Base-by-base conservation (phyloP, 768 basidiomycete species). In the Suillus cothurnatus region DNA sequence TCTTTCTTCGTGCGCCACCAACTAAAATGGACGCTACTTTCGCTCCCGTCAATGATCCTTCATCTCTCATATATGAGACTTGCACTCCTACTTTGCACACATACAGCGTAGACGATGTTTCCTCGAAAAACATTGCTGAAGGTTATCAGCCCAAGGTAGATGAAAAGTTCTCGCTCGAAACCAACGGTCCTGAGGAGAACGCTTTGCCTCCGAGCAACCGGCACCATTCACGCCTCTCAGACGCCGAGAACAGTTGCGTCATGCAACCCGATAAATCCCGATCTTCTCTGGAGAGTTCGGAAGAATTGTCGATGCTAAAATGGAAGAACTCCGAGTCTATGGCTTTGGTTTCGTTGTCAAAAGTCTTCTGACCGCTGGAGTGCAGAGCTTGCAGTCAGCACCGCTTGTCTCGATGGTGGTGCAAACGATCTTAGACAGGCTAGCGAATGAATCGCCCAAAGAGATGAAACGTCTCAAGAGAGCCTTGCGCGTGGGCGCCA, bases 1-100 rank as follows among this genome's bases (percentile, higher is more conserved):
- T 47, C 14, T 61, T 55, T 50, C 67, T 49, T 41, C 66, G 32
- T 23, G 67, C 65, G 19, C 71, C 75, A 38, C 73, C 72, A 11
- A 66, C 70, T 15, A 75, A 71, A 43, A 62, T 62, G 2, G 60
- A 36, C 23, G 14, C 39, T 4, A 38, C 47, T 12, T 69, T 62
- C 14, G 61, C 66, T 26, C 52, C 60, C 9, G n/a, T 59, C 45
- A 41, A 60, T 19, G 58, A 57, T 52, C 41, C 61, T 15, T 62
- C 38, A 36, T 26, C 45, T n/a, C 41, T 55, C 28, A 47, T 65
- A 34, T 58, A 66, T 9, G 47, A 59, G 17, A 55, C 62, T 11
- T 47, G 61, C 45, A 63, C 34, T 21, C 31, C 65, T 17, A 47
- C 57, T 9, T 52, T 57, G 1, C 63, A 39, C 59, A 28, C 32